Evolutionary conservation across 2,329 filamentous ascomycete species (phyloP), one percentile per base, ranked within the genome.

Genomic region (Aureobasidium uvarum): DNA sequence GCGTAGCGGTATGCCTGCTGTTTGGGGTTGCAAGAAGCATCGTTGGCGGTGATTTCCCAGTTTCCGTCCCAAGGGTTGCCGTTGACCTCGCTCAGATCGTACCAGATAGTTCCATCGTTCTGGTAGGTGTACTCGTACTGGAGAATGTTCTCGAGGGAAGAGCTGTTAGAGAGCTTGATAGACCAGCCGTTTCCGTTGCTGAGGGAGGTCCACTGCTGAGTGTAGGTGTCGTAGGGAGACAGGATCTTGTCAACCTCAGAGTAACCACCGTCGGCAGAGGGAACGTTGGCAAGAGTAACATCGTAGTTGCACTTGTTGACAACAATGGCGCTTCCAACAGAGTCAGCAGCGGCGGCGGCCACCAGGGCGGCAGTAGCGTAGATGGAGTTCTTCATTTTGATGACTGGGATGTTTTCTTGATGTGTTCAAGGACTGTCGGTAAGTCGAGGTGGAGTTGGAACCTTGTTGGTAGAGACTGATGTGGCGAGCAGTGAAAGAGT

Each of bases 41-140:
- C 43, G 51, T 67, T 63, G 58, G 73, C 68, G 43, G 72, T 73
- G 68, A 77, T 74, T 67, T 74, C 69, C 75, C 75, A 77, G 71
- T 76, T 69, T 36, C 71, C 67, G 65, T 74, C 68, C 72, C 75
- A 76, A 51, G 76, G 75, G 69, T 76, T 74, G 52, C 76, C 76
- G 67, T 76, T 70, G 59, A 77, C 74, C 52, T 73, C 72, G 70
- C 72, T 75, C 68, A 77, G 66, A 69, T 77, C 75, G 69, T 74
- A 77, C 75, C 75, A 77, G 69, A 77, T 74, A 59, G 68, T 74
- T 66, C 70, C 71, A 60, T 74, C 73, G 63, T 72, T 69, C 64
- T 75, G 74, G 69, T 69, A 75, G 51, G 75, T 77, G 69, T 77
- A 77, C 70, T 77, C 75, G 67, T 74, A 77, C 66, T 77, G 75